A percentile compares a stretch with the other conserved stretches of the same genome.
Evolutionary conservation across 2,329 filamentous ascomycete genomes (phyloP).

Genomic region (Cryphonectria japonica): DNA sequence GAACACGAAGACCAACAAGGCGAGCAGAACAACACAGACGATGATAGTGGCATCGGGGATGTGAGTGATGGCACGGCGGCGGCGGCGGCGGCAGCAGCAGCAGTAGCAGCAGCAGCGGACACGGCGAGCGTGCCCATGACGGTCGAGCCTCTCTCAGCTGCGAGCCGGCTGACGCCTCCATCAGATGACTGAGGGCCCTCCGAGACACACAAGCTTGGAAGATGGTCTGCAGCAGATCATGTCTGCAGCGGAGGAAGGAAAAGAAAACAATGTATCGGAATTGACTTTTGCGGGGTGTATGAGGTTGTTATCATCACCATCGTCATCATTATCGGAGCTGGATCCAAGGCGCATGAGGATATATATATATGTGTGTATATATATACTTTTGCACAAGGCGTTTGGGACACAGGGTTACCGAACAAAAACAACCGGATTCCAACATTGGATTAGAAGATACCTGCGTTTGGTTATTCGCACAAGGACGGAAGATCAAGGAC

Average conservation of each 20-base stretch:
- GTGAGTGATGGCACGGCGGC: conserved; percentile 22
- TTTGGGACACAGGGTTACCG: neutral
- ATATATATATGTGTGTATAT: too few species aligned
- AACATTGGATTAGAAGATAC: conserved; percentile 22
- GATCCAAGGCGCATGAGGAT: neutral
- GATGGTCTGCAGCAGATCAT: neutral
- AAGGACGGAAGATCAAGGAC: conserved; percentile 4
- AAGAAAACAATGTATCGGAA: neutral
- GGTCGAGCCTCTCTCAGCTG: conserved; percentile 19
- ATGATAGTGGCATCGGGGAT: conserved; percentile 29
- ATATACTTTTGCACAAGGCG: neutral
- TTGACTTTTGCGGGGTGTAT: neutral
- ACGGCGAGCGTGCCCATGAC: neutral
- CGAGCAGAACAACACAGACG: conserved; percentile 26
- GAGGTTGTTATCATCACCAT: neutral
- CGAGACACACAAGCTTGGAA: neutral
- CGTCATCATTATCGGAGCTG: neutral
- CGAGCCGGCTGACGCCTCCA: conserved; percentile 27
- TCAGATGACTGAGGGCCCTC: conserved; percentile 18
- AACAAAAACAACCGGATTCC: neutral
- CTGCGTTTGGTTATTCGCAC: conserved; percentile 12
- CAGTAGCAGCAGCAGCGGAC: neutral
- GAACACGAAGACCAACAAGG: conserved; percentile 10
- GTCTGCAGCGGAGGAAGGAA: neutral
- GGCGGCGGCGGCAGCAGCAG: neutral